Evolutionary conservation across 495 filamentous ascomycete genomes (phyloP).

Genomic region (Penicillium dipodomyicola): DNA sequence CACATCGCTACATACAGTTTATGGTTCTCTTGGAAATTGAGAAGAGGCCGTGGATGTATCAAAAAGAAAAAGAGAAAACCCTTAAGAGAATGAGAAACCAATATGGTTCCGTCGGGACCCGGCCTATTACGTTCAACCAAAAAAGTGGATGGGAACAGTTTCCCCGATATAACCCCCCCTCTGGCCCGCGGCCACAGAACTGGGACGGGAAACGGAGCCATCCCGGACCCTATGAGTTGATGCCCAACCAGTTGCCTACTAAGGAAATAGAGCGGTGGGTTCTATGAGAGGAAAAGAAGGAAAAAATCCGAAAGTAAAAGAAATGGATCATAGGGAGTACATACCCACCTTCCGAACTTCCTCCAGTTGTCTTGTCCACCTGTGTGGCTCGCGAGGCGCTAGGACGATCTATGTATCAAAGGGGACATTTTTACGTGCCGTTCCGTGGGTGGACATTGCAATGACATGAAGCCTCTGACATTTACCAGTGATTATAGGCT

Average conservation of each 20-base stretch:
- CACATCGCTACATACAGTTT: background rate
- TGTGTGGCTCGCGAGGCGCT: constrained; percentile 12
- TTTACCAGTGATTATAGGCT: background rate
- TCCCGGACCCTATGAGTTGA: background rate
- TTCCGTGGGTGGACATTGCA: constrained; percentile 21
- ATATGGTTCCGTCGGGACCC: background rate
- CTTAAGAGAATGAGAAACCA: background rate
- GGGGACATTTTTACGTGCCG: constrained; percentile 20
- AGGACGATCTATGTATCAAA: constrained; percentile 27
- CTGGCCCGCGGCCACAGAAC: constrained; percentile 14
- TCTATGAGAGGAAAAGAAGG: too few species aligned
- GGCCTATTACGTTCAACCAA: background rate
- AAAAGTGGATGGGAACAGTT: background rate
- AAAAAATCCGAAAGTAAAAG: background rate
- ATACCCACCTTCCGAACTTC: constrained; percentile 6
- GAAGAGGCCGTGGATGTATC: background rate
- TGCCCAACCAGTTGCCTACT: constrained; percentile 7
- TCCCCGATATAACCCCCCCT: background rate
- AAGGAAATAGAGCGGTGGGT: background rate
- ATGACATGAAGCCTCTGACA: background rate
- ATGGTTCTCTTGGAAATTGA: background rate
- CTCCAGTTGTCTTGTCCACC: constrained; percentile 13
- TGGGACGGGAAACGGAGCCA: constrained; percentile 5
- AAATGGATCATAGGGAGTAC: background rate
- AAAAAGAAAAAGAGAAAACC: background rate